Evolutionary conservation across 2,329 filamentous ascomycete species (phyloP).

Genomic region (Paraconiothyrium brasiliense): DNA sequence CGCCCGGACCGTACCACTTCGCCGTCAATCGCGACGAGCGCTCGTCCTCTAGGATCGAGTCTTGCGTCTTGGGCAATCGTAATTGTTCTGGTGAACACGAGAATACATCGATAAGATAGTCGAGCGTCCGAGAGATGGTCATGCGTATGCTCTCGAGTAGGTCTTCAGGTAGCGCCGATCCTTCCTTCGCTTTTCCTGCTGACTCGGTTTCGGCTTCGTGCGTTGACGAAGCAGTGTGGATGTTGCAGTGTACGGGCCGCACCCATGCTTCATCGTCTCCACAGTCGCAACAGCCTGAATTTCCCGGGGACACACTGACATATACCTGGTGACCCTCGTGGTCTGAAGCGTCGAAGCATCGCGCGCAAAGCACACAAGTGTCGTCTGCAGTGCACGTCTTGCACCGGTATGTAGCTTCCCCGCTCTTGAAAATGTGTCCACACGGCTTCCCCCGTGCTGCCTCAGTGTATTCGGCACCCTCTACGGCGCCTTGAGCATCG

Average conservation of each 20-base stretch:
- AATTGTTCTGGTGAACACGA: slow-evolving; percentile 98
- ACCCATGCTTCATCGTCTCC: slow-evolving; percentile 96
- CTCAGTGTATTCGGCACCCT: slow-evolving; percentile 94
- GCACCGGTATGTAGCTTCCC: slow-evolving; percentile 93
- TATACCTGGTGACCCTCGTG: slow-evolving; percentile 93
- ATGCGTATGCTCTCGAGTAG: slow-evolving; percentile 80
- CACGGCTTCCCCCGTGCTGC: slow-evolving; percentile 91
- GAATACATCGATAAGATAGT: slow-evolving; percentile 97
- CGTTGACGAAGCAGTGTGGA: slow-evolving; percentile 73
- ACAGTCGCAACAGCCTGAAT: slow-evolving; percentile 96
- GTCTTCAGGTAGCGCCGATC: slow-evolving; percentile 72
- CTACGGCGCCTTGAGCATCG: slow-evolving; percentile 88
- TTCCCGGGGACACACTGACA: slow-evolving; percentile 86
- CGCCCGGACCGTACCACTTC: slow-evolving; percentile 72
- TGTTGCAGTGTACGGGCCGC: slow-evolving; percentile 86
- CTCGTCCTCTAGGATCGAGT: slow-evolving; percentile 85
- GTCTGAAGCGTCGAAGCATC: slow-evolving; percentile 94
- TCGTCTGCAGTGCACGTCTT: slow-evolving; percentile 94
- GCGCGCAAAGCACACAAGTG: slow-evolving; percentile 92
- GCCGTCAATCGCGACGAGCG: slow-evolving; percentile 77
- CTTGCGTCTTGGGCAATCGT: slow-evolving; percentile 81
- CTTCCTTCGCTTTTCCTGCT: slow-evolving; percentile 67
- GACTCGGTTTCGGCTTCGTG: slow-evolving; percentile 45
- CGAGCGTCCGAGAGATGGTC: slow-evolving; percentile 85
- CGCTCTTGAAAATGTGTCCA: slow-evolving; percentile 95